Evolutionary conservation across 225 moss, liverwort and hornwort species (phyloP).

Genomic region (Anthoceros angustus): DNA sequence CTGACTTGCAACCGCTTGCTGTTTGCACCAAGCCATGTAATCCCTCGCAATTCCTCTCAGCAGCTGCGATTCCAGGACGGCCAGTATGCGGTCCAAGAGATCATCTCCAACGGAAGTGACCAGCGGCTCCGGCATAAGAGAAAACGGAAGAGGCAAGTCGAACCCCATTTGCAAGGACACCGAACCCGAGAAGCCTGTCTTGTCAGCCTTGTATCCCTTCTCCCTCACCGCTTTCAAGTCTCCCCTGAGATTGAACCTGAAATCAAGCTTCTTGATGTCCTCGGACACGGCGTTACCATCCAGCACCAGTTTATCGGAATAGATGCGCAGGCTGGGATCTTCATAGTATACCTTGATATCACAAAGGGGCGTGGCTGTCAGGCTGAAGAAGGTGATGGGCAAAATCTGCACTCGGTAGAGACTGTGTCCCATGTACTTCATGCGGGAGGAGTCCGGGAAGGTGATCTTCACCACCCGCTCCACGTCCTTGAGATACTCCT

Average conservation of each 20-base stretch:
- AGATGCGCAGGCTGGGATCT: constrained; percentile 38
- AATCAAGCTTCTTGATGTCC: constrained; percentile 40
- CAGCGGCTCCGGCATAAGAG: constrained; percentile 50
- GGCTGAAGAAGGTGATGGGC: constrained; percentile 57
- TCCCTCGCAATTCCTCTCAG: constrained; percentile 60
- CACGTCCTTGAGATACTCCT: constrained; percentile 54
- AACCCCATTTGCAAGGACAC: constrained; percentile 38
- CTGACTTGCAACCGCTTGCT: background rate
- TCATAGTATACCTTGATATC: constrained; percentile 64
- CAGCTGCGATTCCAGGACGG: constrained; percentile 65
- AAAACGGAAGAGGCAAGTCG: constrained; percentile 51
- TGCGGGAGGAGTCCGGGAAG: constrained; percentile 77
- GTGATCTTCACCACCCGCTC: constrained; percentile 78
- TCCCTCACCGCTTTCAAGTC: constrained; percentile 26
- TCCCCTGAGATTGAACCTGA: constrained; percentile 33
- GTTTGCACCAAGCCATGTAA: constrained; percentile 52
- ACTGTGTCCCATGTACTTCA: constrained; percentile 55
- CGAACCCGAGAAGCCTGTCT: constrained; percentile 49
- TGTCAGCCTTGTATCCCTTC: constrained; percentile 18
- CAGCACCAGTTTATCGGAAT: constrained; percentile 34
- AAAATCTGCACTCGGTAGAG: constrained; percentile 57
- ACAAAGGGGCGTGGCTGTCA: constrained; percentile 61
- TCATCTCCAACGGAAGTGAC: constrained; percentile 54
- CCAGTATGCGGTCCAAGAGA: constrained; percentile 58
- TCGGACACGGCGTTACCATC: constrained; percentile 59